Base-by-base conservation (phyloP, 108 stramenopile genomes). In the Skeletonema marinoi region DNA sequence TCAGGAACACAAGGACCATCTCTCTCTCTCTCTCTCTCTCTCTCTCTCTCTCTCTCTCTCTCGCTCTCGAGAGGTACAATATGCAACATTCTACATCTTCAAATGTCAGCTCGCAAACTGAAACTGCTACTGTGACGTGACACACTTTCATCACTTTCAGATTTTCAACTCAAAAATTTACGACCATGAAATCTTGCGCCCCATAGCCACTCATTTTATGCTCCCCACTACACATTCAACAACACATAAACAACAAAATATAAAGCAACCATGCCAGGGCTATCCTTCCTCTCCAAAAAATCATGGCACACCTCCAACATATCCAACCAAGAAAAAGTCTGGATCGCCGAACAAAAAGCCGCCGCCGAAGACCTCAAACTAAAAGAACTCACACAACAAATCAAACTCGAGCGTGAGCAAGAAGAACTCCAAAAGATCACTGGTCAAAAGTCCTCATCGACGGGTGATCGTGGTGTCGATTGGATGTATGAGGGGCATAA, bases 261-360 rank as follows among this genome's bases (percentile, higher is more conserved):
- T 25, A 21, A 9, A 64, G 9, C 2, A 36, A 30, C 25, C 29
- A 85, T 94, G 65, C 89, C 92, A 38, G 94, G 94, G 6, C 75
- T 98, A 19, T 94, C 90, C 16, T 98, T 98, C 86, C 71, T 98
- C 25, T 87, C 90, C 61, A 98, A 97, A 78, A 98, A 98, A 85
- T 90, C 91, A 86, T 98, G 96, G 95, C 96, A 98, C 71, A 92
- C 95, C 44, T 87, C 90, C 46, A 97, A 94, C 62, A 73, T 96
- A 33, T 88, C 91, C 66, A 98, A 98, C 80, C 93, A 96, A 80
- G 96, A 98, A 88, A 95, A 90, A 72, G 96, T 98, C 29, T 98
- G 96, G 96, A 75, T 96, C 33, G 96, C 95, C 44, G 97, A 98
- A 81, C 94, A 97, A 75, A 88, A 89, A 65, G 78, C 95, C 48